Evolutionary conservation across 257 asterid species (phyloP).

Genomic region (Perilla frutescens): DNA sequence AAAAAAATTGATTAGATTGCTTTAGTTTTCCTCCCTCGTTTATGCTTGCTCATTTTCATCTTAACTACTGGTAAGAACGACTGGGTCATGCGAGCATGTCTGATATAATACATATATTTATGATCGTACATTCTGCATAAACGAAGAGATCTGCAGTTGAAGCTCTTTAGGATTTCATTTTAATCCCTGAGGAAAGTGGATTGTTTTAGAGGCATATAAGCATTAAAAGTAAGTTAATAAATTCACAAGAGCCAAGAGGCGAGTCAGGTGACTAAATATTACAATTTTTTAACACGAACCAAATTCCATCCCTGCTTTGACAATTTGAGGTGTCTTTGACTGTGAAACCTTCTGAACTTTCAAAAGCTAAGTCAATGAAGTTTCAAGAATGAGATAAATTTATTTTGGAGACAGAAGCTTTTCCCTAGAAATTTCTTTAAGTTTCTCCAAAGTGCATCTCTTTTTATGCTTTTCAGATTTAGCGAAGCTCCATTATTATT

Average conservation of each 20-base stretch:
- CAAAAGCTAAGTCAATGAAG: constrained; percentile 15
- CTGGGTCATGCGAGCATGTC: not conserved
- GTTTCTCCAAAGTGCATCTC: not conserved
- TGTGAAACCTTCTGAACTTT: constrained; percentile 22
- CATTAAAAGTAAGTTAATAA: constrained; percentile 11
- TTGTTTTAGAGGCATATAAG: not conserved
- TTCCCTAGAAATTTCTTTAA: not conserved
- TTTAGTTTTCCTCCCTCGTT: not conserved
- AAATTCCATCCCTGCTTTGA: too few species aligned
- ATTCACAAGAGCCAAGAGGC: not conserved
- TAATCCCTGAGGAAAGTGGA: constrained; percentile 1
- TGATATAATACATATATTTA: not conserved
- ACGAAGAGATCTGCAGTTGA: constrained; percentile 17
- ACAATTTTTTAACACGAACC: not conserved
- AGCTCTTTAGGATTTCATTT: constrained; percentile 13
- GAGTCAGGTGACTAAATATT: not conserved
- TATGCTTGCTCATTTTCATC: not conserved
- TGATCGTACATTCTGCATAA: not conserved
- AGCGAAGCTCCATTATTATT: constrained; percentile 26
- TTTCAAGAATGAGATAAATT: constrained; percentile 4
- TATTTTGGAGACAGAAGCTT: not conserved
- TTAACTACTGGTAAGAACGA: constrained; percentile 2
- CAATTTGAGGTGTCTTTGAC: constrained; percentile 3
- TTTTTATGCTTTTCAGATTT: constrained; percentile 22
- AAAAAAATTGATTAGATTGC: not conserved